Conservation (phyloP, 2,329 filamentous ascomycete genomes). For the Hypoxylon sp. region DNA sequence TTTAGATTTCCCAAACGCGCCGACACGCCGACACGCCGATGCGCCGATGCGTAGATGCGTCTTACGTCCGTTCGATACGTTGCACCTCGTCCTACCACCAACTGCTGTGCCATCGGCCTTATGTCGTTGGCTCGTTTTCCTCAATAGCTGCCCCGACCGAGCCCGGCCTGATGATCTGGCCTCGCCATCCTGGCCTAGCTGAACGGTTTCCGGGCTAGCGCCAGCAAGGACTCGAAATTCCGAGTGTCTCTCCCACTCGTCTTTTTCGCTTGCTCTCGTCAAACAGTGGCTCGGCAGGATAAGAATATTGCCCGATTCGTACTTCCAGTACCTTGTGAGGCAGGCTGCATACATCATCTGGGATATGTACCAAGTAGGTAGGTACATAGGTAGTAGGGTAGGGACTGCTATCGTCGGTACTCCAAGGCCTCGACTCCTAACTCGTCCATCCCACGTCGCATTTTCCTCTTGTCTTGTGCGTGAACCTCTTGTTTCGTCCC, state of each 20-base stretch:
- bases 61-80: constrained; percentile 25
- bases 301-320: constrained; percentile 28
- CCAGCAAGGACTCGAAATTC: not conserved
- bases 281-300: constrained; percentile 14
- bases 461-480: constrained; percentile 6
- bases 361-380: not conserved
- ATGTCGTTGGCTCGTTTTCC: not conserved
- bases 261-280: not conserved
- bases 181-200: not conserved
- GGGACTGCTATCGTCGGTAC: no score
- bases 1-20: no score
- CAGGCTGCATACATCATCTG: not conserved
- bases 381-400: not conserved
- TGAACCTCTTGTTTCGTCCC: constrained; percentile 25
- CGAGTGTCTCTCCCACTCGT: no score
- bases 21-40: no score
- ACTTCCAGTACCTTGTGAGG: constrained; percentile 4
- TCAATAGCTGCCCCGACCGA: not conserved
- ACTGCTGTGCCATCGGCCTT: not conserved
- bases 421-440: constrained; percentile 15
- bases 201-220: not conserved
- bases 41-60: constrained; percentile 28
- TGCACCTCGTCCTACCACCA: constrained; percentile 15
- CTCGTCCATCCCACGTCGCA: constrained; percentile 18
- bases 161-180: not conserved